These are phyloP conservation scores for Xylaria sp. DNA, from an alignment of 2,329 filamentous ascomycete species.

Conservation along the genomic window DNA sequence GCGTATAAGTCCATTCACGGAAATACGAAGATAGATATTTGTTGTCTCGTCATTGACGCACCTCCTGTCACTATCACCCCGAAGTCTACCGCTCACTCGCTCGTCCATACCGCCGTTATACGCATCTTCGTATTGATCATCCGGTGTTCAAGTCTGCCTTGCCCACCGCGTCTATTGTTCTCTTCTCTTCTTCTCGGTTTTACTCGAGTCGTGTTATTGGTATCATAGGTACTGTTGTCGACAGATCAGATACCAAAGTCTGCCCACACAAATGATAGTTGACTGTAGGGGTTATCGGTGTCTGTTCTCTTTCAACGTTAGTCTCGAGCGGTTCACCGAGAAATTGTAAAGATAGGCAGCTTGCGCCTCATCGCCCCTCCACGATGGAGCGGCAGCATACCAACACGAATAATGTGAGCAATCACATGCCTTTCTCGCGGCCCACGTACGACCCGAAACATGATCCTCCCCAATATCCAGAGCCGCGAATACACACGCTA, in stretches of 20 bases:
- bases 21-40: background rate
- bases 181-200: background rate
- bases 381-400: constrained; percentile 35
- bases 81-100: background rate
- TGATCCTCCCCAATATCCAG: constrained; percentile 6
- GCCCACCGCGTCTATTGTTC: background rate
- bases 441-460: constrained; percentile 28
- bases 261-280: background rate
- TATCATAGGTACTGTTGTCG: background rate
- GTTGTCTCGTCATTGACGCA: background rate
- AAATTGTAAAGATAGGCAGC: constrained; percentile 12
- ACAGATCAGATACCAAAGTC: background rate
- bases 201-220: background rate
- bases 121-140: background rate
- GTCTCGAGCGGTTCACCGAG: constrained; percentile 13
- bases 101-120: background rate
- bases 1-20: background rate
- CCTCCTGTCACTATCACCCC: background rate
- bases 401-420: constrained; percentile 14
- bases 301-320: constrained; percentile 11
- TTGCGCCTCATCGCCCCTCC: constrained; percentile 5
- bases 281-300: background rate
- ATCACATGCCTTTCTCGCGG: constrained; percentile 42
- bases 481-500: constrained; percentile 23
- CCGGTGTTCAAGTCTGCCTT: background rate